Base-by-base conservation (phyloP, 441 rosid genomes). In the Kokia cookei region DNA sequence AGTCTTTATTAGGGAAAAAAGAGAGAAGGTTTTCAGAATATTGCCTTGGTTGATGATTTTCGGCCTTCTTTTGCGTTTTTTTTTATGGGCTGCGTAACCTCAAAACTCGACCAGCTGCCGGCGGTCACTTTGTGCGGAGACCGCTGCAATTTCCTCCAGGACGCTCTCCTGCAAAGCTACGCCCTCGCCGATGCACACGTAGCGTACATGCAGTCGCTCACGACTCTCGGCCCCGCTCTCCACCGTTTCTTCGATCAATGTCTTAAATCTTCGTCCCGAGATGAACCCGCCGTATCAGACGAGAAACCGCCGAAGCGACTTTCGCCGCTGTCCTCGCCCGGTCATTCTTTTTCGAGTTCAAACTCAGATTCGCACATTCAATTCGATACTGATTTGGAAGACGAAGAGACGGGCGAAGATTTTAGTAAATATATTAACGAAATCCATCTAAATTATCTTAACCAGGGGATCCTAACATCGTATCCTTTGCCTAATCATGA, bases 101-200 rank as follows among this genome's bases (percentile, higher is more conserved):
- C 98, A 0, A 93, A 88, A 81, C 85, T 87, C 72, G 92, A 93
- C 81, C 83, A 85, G 73, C 86, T 91, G 11, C 97, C 96, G 15
- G 96, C 94, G 70, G 91, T 94, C 54, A 75, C 87, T 48, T 82
- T 94, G 0, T 93, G 98, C 83, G 88, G 90, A 5, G 88, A 91
- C 60, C 91, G 98, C 14, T 91, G 93, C 79, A 43, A 50, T 65
- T 86, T 75, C 73, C 86, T 94, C 0, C 90, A 88, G 48, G 88
- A 86, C 4, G 96, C 98, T 1, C 90, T 94, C 54, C 83, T 76
- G 9, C 90, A 86, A 15, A 84, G 98, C 66, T 93, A 86, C 74
- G 81, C 85, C 14, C 75, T 94, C 5, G 88, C 97, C 66, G 87
- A 90, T 29, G 87, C 93, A 6, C 98, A 93, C 84, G 37, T 75